Conservation (phyloP, 2,329 filamentous ascomycete species). For the Zopfia rhizophila region DNA sequence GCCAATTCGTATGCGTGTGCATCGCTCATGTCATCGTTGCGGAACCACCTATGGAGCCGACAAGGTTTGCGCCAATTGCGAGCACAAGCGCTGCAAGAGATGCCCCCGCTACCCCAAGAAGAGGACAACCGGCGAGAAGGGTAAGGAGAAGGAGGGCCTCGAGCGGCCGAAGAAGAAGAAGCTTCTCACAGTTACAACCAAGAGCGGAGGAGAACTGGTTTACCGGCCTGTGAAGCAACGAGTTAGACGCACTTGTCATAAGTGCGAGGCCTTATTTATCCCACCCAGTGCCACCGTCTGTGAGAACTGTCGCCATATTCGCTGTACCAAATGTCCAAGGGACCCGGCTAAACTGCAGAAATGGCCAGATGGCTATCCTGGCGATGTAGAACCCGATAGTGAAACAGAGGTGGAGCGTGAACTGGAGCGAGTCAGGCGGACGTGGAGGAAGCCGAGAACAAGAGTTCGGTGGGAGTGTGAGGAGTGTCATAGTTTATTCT, state of each 20-base stretch:
- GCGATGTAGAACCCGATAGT: conserved; percentile 61
- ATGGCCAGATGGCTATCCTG: conserved; percentile 76
- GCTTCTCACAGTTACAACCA: conserved; percentile 71
- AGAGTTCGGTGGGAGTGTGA: conserved; percentile 66
- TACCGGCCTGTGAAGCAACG: conserved; percentile 78
- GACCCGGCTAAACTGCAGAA: conserved; percentile 78
- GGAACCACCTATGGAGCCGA: conserved; percentile 76
- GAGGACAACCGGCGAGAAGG: conserved; percentile 58
- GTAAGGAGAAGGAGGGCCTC: conserved; percentile 48
- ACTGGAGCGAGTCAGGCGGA: conserved; percentile 43
- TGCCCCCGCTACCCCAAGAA: conserved; percentile 80
- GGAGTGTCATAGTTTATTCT: conserved; percentile 69
- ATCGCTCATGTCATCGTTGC: conserved; percentile 84
- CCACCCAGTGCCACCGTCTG: conserved; percentile 68
- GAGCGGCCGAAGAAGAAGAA: conserved; percentile 61
- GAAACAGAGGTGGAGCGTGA: conserved; percentile 41
- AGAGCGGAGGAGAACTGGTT: conserved; percentile 74
- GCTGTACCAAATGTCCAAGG: conserved; percentile 83
- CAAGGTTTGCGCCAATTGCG: conserved; percentile 79
- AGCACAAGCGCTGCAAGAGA: conserved; percentile 82
- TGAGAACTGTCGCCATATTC: conserved; percentile 73
- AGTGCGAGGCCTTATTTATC: conserved; percentile 72
- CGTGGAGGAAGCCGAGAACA: conserved; percentile 57
- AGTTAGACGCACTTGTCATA: conserved; percentile 79
- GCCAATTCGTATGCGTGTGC: conserved; percentile 80